phyloP scores from a whole-genome alignment of 2,329 filamentous ascomycete genomes.

The Cylindrodendrum hubeiense region DNA sequence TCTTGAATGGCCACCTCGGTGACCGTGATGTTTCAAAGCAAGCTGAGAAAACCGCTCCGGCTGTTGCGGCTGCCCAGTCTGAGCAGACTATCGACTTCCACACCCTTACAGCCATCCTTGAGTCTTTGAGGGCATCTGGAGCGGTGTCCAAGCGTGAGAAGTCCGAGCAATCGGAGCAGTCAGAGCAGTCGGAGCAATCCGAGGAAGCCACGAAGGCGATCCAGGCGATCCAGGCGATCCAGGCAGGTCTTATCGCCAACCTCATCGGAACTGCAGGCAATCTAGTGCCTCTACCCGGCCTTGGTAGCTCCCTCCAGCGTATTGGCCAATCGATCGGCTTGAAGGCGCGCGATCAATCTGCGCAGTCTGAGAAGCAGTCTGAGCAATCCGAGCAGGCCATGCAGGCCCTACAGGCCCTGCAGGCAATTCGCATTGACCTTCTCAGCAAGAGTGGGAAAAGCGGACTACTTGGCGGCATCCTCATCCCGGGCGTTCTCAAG shows the following conservation, averaged over 20 bases:
- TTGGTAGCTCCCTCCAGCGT: too few species aligned
- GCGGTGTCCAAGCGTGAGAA: background rate
- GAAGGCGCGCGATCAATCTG: background rate
- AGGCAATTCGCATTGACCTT: background rate
- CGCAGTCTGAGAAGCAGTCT: background rate
- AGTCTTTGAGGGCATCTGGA: background rate
- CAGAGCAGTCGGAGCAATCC: too few species aligned
- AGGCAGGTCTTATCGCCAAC: too few species aligned
- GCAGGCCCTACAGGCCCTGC: background rate
- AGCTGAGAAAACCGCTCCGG: background rate
- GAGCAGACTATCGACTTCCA: background rate
- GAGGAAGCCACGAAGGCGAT: too few species aligned
- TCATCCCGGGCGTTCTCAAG: background rate
- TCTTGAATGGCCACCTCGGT: constrained; percentile 10
- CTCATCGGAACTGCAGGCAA: too few species aligned
- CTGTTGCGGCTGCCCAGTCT: background rate
- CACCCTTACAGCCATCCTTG: background rate
- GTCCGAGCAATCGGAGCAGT: background rate
- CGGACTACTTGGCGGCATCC: background rate
- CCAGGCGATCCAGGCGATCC: too few species aligned
- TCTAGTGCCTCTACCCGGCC: too few species aligned
- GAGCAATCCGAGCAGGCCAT: background rate
- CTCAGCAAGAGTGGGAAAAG: too few species aligned
- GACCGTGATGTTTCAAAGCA: background rate
- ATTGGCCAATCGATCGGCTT: too few species aligned